A percentile compares a stretch with the other conserved stretches of the same genome.
These are phyloP conservation scores for Coriaria nepalensis DNA, from an alignment of 306 rosid genomes.

Conservation along the genomic window DNA sequence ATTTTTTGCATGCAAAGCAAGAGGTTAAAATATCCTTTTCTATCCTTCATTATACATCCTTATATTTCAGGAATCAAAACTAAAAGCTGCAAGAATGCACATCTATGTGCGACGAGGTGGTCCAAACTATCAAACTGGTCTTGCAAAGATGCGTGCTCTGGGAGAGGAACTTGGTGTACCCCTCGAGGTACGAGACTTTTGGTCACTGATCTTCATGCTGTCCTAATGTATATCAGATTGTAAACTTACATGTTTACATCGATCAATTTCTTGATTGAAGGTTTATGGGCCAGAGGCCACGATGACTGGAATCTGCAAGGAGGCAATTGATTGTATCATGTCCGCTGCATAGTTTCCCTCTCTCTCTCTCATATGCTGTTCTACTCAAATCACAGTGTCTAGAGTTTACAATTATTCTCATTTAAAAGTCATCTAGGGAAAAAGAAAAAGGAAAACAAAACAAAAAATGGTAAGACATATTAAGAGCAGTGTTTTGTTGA, in stretches of 20 bases:
- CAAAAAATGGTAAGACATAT: too few species aligned
- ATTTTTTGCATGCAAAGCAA: constrained; percentile 6
- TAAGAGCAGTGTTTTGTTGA: too few species aligned
- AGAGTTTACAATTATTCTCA: too few species aligned
- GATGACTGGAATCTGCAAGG: constrained; percentile 81
- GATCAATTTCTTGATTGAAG: constrained; percentile 23
- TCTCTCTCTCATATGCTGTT: too few species aligned
- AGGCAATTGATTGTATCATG: constrained; percentile 70
- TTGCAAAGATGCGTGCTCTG: constrained; percentile 58
- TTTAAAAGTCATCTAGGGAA: too few species aligned
- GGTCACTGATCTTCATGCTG: background rate
- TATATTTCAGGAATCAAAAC: constrained; percentile 44
- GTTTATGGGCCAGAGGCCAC: constrained; percentile 84
- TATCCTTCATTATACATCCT: constrained; percentile 2
- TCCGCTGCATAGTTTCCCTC: constrained; percentile 21
- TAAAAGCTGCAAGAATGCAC: constrained; percentile 73
- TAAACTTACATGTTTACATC: too few species aligned
- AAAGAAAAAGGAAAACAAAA: too few species aligned
- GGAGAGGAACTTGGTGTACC: constrained; percentile 77
- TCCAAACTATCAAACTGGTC: constrained; percentile 78
- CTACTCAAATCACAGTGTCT: too few species aligned
- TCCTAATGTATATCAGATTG: background rate
- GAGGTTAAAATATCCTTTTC: constrained; percentile 4
- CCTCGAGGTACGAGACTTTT: constrained; percentile 40
- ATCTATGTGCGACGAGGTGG: constrained; percentile 79